phyloP scores from a whole-genome alignment of 1,284 basidiomycete species.

The Volvariella surrecta region DNA sequence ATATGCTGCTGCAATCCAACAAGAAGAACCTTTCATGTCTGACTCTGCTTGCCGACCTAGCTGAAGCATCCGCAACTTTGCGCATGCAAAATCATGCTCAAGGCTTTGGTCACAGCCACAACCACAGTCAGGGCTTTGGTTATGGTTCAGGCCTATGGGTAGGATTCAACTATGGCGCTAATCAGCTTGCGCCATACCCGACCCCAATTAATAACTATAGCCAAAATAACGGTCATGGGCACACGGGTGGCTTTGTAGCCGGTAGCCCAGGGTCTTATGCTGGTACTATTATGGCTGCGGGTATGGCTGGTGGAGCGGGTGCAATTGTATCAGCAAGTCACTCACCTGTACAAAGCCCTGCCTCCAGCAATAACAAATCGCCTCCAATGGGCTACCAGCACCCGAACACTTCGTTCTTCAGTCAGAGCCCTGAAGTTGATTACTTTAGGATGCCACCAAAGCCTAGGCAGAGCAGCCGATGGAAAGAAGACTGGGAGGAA shows the following conservation, averaged over 20 bases:
- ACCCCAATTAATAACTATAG: neutral
- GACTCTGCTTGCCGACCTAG: conserved; percentile 32
- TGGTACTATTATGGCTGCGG: neutral
- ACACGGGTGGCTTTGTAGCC: neutral
- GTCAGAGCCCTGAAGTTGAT: conserved; percentile 40
- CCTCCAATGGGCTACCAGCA: neutral
- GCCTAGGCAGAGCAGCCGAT: conserved; percentile 54
- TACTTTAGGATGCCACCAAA: conserved; percentile 41
- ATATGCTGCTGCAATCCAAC: conserved; percentile 55
- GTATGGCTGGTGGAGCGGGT: neutral
- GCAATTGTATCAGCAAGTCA: neutral
- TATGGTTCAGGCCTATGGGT: no score
- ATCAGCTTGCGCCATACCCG: neutral
- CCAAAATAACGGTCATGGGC: neutral
- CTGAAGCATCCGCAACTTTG: conserved; percentile 20
- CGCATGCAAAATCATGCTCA: conserved; percentile 16
- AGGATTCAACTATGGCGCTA: conserved; percentile 19
- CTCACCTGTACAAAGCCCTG: neutral
- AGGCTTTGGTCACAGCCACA: conserved; percentile 14
- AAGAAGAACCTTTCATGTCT: conserved; percentile 45
- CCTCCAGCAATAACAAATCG: neutral
- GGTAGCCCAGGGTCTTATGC: neutral
- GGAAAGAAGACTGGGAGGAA: conserved; percentile 84
- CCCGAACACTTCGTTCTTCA: conserved; percentile 1
- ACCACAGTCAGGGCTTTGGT: no score